A percentile compares a stretch with the other conserved stretches of the same genome.
These are phyloP conservation scores for Neurospora tetrasperma DNA, from an alignment of 495 filamentous ascomycete species.

Conservation along the genomic window DNA sequence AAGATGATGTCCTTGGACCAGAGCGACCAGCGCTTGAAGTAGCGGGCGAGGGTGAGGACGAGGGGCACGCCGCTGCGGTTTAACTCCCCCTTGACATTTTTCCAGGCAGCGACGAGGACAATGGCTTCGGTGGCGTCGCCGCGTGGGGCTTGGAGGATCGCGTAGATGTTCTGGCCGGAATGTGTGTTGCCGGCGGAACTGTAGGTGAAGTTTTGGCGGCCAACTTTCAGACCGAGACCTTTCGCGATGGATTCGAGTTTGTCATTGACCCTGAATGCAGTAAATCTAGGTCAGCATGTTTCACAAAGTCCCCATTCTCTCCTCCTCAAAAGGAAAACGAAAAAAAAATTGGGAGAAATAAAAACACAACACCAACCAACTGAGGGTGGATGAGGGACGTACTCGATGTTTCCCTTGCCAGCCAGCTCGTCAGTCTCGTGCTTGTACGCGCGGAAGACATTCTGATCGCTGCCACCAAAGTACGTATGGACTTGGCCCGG, in stretches of 20 bases:
- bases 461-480: conserved; percentile 90
- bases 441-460: conserved; percentile 86
- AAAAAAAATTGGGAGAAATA: background rate
- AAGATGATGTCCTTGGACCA: conserved; percentile 99
- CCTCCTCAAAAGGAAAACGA: no score
- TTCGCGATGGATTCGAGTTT: conserved; percentile 64
- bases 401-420: conserved; percentile 42
- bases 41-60: conserved; percentile 75
- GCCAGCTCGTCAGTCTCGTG: conserved; percentile 63
- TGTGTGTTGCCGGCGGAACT: conserved; percentile 65
- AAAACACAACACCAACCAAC: background rate
- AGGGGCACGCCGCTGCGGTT: conserved; percentile 84
- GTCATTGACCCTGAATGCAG: conserved; percentile 45
- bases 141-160: conserved; percentile 85
- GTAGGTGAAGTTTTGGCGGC: conserved; percentile 67
- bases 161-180: conserved; percentile 84
- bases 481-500: conserved; percentile 97
- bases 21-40: conserved; percentile 94
- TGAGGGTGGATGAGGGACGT: conserved; percentile 6
- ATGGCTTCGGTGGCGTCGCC: conserved; percentile 98
- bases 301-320: background rate
- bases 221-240: conserved; percentile 72
- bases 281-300: background rate
- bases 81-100: conserved; percentile 65
- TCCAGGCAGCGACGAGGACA: conserved; percentile 82